Conservation (phyloP, 306 rosid genomes). For the Vicia sativa region DNA sequence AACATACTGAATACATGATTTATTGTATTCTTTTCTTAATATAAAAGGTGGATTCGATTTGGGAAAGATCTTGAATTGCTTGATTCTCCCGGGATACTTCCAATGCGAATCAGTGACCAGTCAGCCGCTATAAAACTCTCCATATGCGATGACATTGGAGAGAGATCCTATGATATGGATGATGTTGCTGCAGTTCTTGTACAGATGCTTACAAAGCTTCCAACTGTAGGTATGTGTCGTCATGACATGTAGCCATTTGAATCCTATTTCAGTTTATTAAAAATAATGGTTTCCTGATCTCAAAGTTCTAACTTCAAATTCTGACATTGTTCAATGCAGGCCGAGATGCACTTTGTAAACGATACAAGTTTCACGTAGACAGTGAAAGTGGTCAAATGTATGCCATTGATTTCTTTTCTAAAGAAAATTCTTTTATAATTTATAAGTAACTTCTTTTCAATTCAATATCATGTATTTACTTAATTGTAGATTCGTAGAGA, state of each 20-base stretch:
- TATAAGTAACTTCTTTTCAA: conserved; percentile 19
- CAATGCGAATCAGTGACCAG: conserved; percentile 95
- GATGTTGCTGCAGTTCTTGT: conserved; percentile 93
- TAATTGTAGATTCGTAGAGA: conserved; percentile 70
- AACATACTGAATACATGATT: conserved; percentile 1
- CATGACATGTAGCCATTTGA: conserved; percentile 26
- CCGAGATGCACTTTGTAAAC: conserved; percentile 55
- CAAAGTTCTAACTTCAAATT: neutral
- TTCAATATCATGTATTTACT: conserved; percentile 13
- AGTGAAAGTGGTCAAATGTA: conserved; percentile 71
- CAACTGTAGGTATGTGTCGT: conserved; percentile 63
- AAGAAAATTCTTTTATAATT: neutral
- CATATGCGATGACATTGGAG: conserved; percentile 96
- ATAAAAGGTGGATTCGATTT: conserved; percentile 87
- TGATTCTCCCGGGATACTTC: conserved; percentile 93
- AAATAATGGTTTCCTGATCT: neutral
- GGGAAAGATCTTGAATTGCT: conserved; percentile 91
- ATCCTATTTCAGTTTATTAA: conserved; percentile 4
- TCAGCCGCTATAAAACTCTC: conserved; percentile 97
- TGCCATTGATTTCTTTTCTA: conserved; percentile 14
- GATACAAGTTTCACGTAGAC: conserved; percentile 76
- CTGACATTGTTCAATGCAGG: conserved; percentile 49
- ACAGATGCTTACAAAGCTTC: conserved; percentile 82
- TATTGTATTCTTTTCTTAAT: conserved; percentile 23
- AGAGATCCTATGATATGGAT: conserved; percentile 73